phyloP scores from a whole-genome alignment of 257 asterid species.

The Craterostigma plantagineum region DNA sequence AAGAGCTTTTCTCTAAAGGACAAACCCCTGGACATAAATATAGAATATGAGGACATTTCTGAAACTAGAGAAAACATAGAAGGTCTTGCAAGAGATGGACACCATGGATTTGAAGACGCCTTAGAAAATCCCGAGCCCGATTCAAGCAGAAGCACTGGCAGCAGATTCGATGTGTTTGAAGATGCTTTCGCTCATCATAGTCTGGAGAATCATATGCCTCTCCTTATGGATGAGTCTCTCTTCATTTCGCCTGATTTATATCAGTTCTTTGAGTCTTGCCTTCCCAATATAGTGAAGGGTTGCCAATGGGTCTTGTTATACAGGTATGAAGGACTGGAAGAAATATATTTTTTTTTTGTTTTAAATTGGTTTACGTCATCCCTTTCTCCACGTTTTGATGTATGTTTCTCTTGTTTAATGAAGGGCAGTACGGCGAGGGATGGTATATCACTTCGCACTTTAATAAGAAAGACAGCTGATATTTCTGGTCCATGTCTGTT shows the following conservation, averaged over 20 bases:
- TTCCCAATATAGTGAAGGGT: conserved; percentile 87
- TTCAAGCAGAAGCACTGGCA: conserved; percentile 37
- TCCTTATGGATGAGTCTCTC: conserved; percentile 45
- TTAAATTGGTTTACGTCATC: neutral
- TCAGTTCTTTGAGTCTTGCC: conserved; percentile 65
- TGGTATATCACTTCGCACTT: conserved; percentile 92
- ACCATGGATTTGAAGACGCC: too few species aligned
- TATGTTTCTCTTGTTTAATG: too few species aligned
- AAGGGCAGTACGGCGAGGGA: conserved; percentile 89
- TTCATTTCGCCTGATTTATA: conserved; percentile 55
- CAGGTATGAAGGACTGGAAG: conserved; percentile 29
- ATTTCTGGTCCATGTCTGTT: conserved; percentile 72
- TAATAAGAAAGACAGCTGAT: conserved; percentile 40
- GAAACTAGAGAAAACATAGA: conserved; percentile 15
- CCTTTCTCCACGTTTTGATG: conserved; percentile 3
- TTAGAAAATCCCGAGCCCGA: too few species aligned
- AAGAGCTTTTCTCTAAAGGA: conserved; percentile 46
- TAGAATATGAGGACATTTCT: conserved; percentile 16
- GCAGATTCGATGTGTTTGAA: conserved; percentile 45
- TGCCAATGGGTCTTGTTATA: conserved; percentile 76
- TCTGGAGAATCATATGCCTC: conserved; percentile 32
- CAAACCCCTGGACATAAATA: conserved; percentile 39
- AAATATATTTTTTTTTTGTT: neutral
- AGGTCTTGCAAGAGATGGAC: too few species aligned
- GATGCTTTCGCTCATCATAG: conserved; percentile 35